Percentiles rank a stretch among this genome's conserved stretches.
These are phyloP conservation scores for Powellomyces hirtus DNA, from an alignment of 192 early-diverging fungal species.

Conservation along the genomic window DNA sequence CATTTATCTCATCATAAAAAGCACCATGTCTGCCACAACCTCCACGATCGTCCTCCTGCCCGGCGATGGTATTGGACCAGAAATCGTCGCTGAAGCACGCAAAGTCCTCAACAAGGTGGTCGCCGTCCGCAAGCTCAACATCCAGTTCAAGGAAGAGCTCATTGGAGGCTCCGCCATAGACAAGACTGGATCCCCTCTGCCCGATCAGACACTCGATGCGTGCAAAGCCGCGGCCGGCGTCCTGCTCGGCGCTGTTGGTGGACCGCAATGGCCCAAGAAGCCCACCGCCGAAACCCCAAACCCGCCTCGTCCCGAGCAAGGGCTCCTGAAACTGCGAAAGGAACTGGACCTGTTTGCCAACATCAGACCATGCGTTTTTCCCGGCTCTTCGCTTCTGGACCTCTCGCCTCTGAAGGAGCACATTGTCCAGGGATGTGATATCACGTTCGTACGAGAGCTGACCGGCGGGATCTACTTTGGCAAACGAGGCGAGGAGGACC, in stretches of 20 bases:
- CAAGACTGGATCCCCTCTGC: constrained; percentile 72
- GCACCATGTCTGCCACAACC: neutral
- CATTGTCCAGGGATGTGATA: constrained; percentile 86
- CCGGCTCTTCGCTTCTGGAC: constrained; percentile 74
- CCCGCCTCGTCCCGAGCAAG: constrained; percentile 92
- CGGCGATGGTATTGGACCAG: constrained; percentile 96
- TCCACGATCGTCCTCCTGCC: constrained; percentile 41
- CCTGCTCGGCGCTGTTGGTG: constrained; percentile 95
- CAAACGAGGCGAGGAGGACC: constrained; percentile 79
- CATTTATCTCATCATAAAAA: too few species aligned
- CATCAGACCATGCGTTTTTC: constrained; percentile 91
- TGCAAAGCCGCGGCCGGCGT: constrained; percentile 86
- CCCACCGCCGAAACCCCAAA: constrained; percentile 63
- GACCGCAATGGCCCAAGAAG: constrained; percentile 87
- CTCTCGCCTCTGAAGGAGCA: constrained; percentile 90
- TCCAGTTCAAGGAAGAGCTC: constrained; percentile 75
- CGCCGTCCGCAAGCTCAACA: constrained; percentile 55
- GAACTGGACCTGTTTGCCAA: constrained; percentile 93
- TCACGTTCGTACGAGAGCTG: constrained; percentile 91
- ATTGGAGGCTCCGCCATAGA: constrained; percentile 94
- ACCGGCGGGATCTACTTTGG: constrained; percentile 99
- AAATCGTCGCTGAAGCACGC: constrained; percentile 87
- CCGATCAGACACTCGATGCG: constrained; percentile 75
- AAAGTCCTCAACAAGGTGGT: constrained; percentile 82
- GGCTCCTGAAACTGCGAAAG: constrained; percentile 89